Evolutionary conservation across 1,284 basidiomycete genomes (phyloP).

Genomic region (Irpex lacteus): DNA sequence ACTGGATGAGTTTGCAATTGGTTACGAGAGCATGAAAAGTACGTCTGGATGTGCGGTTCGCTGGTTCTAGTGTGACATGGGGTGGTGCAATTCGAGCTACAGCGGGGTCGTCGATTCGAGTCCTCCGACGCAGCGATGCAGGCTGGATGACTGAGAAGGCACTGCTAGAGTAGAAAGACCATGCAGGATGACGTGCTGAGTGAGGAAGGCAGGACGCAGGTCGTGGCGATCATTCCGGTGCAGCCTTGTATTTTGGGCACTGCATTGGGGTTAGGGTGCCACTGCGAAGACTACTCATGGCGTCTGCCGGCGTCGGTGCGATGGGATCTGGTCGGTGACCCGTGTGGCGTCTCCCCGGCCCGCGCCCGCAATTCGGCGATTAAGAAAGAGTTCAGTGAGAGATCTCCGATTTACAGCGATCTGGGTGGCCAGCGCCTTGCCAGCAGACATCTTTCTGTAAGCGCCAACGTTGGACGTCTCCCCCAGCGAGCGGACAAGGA

Average conservation of each 20-base stretch:
- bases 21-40: slow-evolving; percentile 1
- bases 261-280: background rate
- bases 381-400: background rate
- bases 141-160: background rate
- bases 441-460: background rate
- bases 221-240: background rate
- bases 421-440: background rate
- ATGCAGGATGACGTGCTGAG: background rate
- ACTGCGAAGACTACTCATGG: background rate
- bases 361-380: background rate
- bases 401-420: background rate
- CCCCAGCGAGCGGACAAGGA: background rate
- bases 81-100: background rate
- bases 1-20: background rate
- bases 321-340: background rate
- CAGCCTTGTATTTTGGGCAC: background rate
- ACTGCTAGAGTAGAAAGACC: no score
- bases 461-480: background rate
- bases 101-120: background rate
- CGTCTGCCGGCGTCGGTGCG: background rate
- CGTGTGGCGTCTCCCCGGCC: background rate
- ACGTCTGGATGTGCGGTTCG: background rate
- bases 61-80: background rate
- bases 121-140: background rate
- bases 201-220: no score